phyloP scores from a whole-genome alignment of 805 yeast genomes.

The Yarrowia divulgata region DNA sequence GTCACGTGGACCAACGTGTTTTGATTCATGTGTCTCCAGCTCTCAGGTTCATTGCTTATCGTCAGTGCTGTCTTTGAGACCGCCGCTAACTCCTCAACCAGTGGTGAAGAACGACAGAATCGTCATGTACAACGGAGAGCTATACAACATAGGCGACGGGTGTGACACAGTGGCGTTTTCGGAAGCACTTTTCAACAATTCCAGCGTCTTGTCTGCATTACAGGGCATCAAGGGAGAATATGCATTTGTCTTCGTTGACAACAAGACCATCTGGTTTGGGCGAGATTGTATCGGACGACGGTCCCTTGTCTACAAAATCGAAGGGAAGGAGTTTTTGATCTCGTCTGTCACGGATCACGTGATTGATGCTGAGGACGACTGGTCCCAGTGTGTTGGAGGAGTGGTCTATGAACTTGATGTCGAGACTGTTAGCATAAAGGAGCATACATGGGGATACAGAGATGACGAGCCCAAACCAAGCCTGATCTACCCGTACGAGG shows the following conservation, averaged over 20 bases:
- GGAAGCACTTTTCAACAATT: slow-evolving; percentile 48
- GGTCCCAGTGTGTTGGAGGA: slow-evolving; percentile 14
- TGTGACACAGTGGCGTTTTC: slow-evolving; percentile 72
- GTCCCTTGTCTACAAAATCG: slow-evolving; percentile 62
- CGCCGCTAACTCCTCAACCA: slow-evolving; percentile 84
- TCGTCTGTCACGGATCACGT: slow-evolving; percentile 54
- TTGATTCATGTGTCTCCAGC: background rate
- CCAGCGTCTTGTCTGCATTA: slow-evolving; percentile 56
- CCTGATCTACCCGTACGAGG: slow-evolving; percentile 8
- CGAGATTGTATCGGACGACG: slow-evolving; percentile 85
- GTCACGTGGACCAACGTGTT: slow-evolving; percentile 25
- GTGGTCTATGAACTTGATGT: slow-evolving; percentile 24
- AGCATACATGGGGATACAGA: slow-evolving; percentile 56
- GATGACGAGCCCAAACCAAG: background rate
- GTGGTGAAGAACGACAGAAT: slow-evolving; percentile 50
- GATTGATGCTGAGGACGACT: background rate
- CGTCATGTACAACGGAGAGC: slow-evolving; percentile 90
- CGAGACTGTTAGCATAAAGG: slow-evolving; percentile 64
- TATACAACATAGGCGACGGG: slow-evolving; percentile 60
- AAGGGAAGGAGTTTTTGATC: slow-evolving; percentile 54
- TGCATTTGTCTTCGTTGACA: slow-evolving; percentile 63
- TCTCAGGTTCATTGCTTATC: slow-evolving; percentile 50
- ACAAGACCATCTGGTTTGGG: slow-evolving; percentile 68
- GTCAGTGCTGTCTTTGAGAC: slow-evolving; percentile 80
- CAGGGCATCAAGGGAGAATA: slow-evolving; percentile 76